A percentile compares a stretch with the other conserved stretches of the same genome.
Evolutionary conservation across 805 yeast genomes (phyloP).

Genomic region (Sugiyamaella floridensis): DNA sequence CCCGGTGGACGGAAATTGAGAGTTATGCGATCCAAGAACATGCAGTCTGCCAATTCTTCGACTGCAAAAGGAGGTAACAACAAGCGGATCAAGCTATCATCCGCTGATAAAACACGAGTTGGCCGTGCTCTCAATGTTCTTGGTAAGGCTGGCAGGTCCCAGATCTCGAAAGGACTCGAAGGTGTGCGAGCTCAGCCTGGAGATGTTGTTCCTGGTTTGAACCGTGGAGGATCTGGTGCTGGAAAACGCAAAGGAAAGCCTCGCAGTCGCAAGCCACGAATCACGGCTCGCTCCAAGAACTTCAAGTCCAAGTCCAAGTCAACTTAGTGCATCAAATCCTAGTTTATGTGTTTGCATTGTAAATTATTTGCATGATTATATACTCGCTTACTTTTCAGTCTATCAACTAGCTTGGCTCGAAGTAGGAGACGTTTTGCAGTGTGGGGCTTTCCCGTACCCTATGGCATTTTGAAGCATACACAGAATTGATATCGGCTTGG

Average conservation of each 20-base stretch:
- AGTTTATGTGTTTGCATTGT: too few relatives aligned
- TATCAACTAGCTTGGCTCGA: too few relatives aligned
- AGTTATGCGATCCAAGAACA: constrained; percentile 60
- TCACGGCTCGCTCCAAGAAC: constrained; percentile 41
- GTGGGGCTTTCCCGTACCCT: too few relatives aligned
- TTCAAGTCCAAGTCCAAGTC: constrained; percentile 36
- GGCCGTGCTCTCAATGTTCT: constrained; percentile 74
- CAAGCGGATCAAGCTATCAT: constrained; percentile 39
- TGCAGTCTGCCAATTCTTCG: constrained; percentile 4
- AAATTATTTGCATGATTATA: too few relatives aligned
- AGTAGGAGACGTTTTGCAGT: too few relatives aligned
- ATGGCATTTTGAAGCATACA: too few relatives aligned
- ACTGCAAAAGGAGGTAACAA: constrained; percentile 16
- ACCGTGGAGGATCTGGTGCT: constrained; percentile 38
- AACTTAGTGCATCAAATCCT: too few relatives aligned
- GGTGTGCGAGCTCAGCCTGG: constrained; percentile 77
- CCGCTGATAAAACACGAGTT: constrained; percentile 63
- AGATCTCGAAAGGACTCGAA: constrained; percentile 52
- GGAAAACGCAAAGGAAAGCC: constrained; percentile 28
- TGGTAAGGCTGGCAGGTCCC: constrained; percentile 72
- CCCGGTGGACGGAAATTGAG: constrained; percentile 56
- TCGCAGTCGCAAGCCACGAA: constrained; percentile 27
- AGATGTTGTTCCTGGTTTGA: constrained; percentile 50
- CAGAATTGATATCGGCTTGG: too few relatives aligned
- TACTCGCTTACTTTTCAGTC: too few relatives aligned